Evolutionary conservation across 169 alveolate species (phyloP), one percentile per base, ranked within the genome.

Genomic region (Eimeria acervulina): DNA sequence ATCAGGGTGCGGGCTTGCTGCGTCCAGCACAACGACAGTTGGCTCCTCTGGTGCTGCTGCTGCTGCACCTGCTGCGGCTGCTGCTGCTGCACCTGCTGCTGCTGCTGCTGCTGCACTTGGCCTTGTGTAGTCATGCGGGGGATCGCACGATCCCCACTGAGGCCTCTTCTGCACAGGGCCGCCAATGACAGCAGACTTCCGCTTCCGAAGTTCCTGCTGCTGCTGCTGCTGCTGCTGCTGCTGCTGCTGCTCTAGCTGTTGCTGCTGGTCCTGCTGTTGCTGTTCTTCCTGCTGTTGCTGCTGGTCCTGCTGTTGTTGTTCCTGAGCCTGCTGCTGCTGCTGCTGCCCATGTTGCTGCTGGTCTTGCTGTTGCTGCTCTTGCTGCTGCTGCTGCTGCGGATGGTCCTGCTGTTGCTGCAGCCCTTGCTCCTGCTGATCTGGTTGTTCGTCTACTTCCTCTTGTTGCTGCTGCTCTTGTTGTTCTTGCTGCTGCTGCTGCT

Each of bases 301-400:
- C 2, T 15, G 7, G 13, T n/a, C 19, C 51, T n/a, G 44, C 6
- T n/a, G 44, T 5, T n/a, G 44, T 6, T 28, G 44, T 17, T n/a
- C 47, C 84, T 28, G 76, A 5, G 15, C 28, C 76, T 63, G 28
- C 51, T 5, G 38, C 51, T 33, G 38, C 84, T 72, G 84, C 44
- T 13, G 51, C 51, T 44, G 28, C 5, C 15, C 47, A 21, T 26
- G 42, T 7, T 72, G 84, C 44, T 72, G 84, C 84, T 72, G 44
- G 47, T 38, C 38, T 6, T 28, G 44, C 84, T 26, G 44, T 17
- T 33, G 38, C 84, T 13, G 84, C 84, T 72, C 47, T 44, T 13
- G 84, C 84, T n/a, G 44, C 84, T 13, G 84, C 84, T 72, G 84
- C 84, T 72, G 84, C 84, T 72, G 84, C 44, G 28, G 51, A 3